Percentiles rank a stretch among this genome's conserved stretches.
phyloP scores from a whole-genome alignment of 768 basidiomycete genomes.

The Boletus patriciae region DNA sequence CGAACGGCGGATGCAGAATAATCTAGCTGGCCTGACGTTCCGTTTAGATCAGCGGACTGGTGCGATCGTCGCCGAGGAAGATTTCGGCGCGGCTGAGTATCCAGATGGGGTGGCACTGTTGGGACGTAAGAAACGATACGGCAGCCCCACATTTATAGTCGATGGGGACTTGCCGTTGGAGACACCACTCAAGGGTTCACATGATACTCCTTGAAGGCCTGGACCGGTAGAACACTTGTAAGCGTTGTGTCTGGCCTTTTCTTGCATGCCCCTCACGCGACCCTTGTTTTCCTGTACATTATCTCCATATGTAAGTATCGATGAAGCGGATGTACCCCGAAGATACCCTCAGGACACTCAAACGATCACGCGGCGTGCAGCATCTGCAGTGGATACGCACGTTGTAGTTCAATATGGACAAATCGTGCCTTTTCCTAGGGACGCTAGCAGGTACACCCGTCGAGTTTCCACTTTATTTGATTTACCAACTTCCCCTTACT shows the following conservation, averaged over 20 bases:
- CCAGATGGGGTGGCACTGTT: slow-evolving; percentile 21
- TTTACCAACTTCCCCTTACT: too few relatives aligned
- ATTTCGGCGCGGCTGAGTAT: slow-evolving; percentile 7
- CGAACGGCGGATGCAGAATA: slow-evolving; percentile 43
- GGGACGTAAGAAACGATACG: slow-evolving; percentile 6
- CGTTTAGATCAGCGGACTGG: slow-evolving; percentile 57
- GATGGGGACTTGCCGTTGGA: slow-evolving; percentile 6
- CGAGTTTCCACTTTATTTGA: too few relatives aligned
- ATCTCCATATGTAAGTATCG: not conserved
- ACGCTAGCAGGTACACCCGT: too few relatives aligned
- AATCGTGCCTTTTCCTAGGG: too few relatives aligned
- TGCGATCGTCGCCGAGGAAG: slow-evolving; percentile 59
- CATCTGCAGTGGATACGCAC: too few relatives aligned
- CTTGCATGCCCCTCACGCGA: not conserved
- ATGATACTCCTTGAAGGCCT: not conserved
- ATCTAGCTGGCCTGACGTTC: slow-evolving; percentile 53
- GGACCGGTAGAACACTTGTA: not conserved
- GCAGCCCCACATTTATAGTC: not conserved
- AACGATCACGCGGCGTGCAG: too few relatives aligned
- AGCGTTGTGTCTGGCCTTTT: too few relatives aligned
- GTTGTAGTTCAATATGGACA: too few relatives aligned
- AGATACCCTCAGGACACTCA: too few relatives aligned
- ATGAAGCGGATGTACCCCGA: too few relatives aligned
- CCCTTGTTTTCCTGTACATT: not conserved
- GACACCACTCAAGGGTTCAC: not conserved